Percentiles rank a stretch among this genome's conserved stretches.
Evolutionary conservation across 2,329 filamentous ascomycete genomes (phyloP).

Genomic region (Penicillium sp.): DNA sequence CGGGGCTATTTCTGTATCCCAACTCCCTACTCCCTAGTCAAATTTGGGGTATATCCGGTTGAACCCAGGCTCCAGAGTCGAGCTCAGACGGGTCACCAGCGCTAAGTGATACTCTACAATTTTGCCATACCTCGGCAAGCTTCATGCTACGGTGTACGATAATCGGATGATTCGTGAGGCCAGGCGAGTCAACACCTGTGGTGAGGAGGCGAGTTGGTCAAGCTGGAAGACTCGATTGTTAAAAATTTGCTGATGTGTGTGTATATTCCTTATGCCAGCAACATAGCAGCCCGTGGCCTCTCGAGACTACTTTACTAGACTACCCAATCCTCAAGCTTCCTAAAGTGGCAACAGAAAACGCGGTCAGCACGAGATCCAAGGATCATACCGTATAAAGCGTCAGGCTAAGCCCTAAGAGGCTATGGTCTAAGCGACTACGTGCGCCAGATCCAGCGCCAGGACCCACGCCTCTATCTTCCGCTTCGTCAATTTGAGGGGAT

Average conservation of each 20-base stretch:
- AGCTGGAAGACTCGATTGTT: background rate
- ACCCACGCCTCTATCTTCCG: background rate
- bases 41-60: background rate
- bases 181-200: background rate
- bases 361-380: background rate
- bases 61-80: background rate
- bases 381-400: constrained; percentile 13
- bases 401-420: constrained; percentile 42
- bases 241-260: background rate
- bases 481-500: background rate
- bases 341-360: constrained; percentile 9
- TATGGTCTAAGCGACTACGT: constrained; percentile 22
- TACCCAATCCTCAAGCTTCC: background rate
- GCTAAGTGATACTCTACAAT: no score
- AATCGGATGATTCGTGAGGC: background rate
- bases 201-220: background rate
- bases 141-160: constrained; percentile 5
- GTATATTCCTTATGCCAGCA: background rate
- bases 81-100: no score
- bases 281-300: no score
- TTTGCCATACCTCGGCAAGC: background rate
- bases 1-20: background rate
- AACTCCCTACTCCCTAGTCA: background rate
- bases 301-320: no score
- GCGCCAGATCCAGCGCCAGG: constrained; percentile 11